Evolutionary conservation across 441 rosid genomes (phyloP).

Genomic region (Daphne laureola): DNA sequence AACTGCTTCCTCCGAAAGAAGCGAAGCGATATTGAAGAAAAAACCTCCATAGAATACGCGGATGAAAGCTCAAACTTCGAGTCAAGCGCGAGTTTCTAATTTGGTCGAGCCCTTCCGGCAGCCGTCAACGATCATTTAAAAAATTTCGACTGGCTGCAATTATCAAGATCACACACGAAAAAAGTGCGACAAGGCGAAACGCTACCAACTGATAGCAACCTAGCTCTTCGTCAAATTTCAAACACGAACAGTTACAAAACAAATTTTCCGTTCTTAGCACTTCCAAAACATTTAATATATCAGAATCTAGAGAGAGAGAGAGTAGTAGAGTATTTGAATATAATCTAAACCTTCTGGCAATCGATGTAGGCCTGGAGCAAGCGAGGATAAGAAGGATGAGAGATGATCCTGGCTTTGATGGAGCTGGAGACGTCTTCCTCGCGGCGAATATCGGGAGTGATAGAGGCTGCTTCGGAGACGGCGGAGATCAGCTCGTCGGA

Average conservation of each 20-base stretch:
- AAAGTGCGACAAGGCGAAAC: constrained; percentile 10
- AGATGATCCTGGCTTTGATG: constrained; percentile 70
- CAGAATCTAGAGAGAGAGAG: constrained; percentile 6
- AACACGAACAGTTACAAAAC: neutral
- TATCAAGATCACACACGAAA: constrained; percentile 8
- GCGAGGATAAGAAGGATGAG: constrained; percentile 80
- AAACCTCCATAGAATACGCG: constrained; percentile 9
- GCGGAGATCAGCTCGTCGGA: constrained; percentile 61
- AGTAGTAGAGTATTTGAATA: neutral
- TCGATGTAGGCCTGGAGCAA: constrained; percentile 80
- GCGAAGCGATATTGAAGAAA: neutral
- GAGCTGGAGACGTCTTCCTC: constrained; percentile 36
- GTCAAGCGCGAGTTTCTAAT: constrained; percentile 4
- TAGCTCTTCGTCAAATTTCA: neutral
- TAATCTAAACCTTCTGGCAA: constrained; percentile 72
- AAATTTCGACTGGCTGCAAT: constrained; percentile 15
- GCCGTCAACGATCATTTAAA: neutral
- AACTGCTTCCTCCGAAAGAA: neutral
- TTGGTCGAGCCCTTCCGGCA: no score
- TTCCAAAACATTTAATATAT: neutral
- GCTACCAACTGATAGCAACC: neutral
- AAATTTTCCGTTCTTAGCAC: neutral
- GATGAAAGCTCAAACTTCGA: constrained; percentile 15
- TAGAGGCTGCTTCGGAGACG: constrained; percentile 49
- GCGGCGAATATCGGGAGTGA: constrained; percentile 35